These are phyloP conservation scores for Teratosphaeria viscida DNA, from an alignment of 2,329 filamentous ascomycete species.

Conservation along the genomic window DNA sequence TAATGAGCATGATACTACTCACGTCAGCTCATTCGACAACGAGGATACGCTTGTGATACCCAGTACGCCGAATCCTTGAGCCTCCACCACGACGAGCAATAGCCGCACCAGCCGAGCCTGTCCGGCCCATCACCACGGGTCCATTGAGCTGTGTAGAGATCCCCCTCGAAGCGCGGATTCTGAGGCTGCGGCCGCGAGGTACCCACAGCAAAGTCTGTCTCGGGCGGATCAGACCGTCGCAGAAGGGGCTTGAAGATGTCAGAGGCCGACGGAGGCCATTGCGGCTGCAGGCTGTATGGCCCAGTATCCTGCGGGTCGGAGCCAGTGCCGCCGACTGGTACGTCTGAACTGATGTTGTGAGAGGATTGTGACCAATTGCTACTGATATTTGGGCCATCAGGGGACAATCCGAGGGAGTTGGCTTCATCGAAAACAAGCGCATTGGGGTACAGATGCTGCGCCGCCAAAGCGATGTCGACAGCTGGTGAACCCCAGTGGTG, in stretches of 20 bases:
- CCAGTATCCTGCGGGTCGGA: neutral
- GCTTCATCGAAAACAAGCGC: neutral
- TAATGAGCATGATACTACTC: slow-evolving; percentile 37
- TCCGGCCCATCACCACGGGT: slow-evolving; percentile 79
- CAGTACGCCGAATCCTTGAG: slow-evolving; percentile 86
- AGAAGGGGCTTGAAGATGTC: neutral
- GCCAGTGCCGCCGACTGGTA: neutral
- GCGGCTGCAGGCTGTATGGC: neutral
- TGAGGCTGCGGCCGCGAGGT: slow-evolving; percentile 3
- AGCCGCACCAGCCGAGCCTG: slow-evolving; percentile 80
- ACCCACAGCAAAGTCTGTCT: neutral
- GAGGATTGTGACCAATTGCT: neutral
- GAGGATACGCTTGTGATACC: slow-evolving; percentile 22
- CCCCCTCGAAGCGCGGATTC: slow-evolving; percentile 56
- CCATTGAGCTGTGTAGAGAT: slow-evolving; percentile 75
- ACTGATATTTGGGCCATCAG: neutral
- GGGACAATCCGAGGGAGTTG: neutral
- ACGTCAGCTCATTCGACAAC: neutral
- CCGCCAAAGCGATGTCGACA: neutral
- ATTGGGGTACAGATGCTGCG: neutral
- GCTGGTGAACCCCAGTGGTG: neutral
- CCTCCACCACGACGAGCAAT: slow-evolving; percentile 82
- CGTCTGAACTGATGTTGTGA: neutral
- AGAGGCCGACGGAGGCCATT: neutral
- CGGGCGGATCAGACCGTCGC: neutral